Evolutionary conservation across 495 filamentous ascomycete genomes (phyloP).

Genomic region (Rhizodiscina lignyota): DNA sequence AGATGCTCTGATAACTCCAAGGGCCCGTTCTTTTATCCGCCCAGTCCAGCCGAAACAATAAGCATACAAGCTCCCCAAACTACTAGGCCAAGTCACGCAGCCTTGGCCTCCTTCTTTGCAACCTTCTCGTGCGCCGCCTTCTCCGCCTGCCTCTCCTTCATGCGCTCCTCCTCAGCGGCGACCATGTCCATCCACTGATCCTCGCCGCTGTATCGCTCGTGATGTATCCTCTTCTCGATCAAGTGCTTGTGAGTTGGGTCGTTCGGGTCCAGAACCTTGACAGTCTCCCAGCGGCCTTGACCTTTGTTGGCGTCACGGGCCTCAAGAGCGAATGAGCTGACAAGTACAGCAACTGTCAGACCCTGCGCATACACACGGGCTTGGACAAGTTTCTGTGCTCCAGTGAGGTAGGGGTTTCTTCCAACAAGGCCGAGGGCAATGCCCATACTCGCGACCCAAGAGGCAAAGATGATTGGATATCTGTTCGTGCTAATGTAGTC

Average conservation of each 20-base stretch:
- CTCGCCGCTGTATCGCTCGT: constrained; percentile 59
- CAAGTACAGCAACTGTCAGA: constrained; percentile 71
- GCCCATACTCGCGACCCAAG: constrained; percentile 74
- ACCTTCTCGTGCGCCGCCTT: too few species aligned
- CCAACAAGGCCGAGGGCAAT: constrained; percentile 60
- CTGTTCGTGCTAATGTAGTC: constrained; percentile 61
- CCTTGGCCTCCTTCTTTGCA: too few species aligned
- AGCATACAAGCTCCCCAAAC: too few species aligned
- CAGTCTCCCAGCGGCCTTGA: constrained; percentile 58
- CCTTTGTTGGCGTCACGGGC: constrained; percentile 62
- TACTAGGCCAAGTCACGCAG: too few species aligned
- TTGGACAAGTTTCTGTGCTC: constrained; percentile 86
- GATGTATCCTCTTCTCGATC: constrained; percentile 53
- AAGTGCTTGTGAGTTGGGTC: constrained; percentile 55
- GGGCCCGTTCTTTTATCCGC: too few species aligned
- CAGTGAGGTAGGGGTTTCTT: constrained; percentile 58
- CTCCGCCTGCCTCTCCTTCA: too few species aligned
- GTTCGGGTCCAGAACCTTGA: constrained; percentile 54
- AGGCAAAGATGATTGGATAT: constrained; percentile 73
- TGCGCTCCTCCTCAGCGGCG: background rate
- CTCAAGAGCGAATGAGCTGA: constrained; percentile 82
- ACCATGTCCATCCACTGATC: constrained; percentile 70
- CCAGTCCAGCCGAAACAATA: too few species aligned
- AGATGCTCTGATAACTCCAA: too few species aligned
- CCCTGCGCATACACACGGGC: constrained; percentile 97